Evolutionary conservation across 2,329 filamentous ascomycete species (phyloP), one percentile per base, ranked within the genome.

Genomic region (Didymella exigua): DNA sequence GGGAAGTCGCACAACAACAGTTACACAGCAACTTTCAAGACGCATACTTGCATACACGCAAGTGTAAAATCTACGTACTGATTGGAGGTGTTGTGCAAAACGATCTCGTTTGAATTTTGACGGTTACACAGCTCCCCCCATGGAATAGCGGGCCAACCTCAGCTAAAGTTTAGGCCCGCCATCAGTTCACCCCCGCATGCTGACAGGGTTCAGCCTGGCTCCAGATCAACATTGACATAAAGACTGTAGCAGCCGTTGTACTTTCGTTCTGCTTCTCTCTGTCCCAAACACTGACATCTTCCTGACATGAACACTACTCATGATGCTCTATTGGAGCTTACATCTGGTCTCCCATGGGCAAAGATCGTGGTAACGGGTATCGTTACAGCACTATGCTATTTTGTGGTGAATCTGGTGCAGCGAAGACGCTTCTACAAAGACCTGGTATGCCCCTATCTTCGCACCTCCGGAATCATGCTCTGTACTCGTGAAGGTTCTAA

Each of bases 391-490:
- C 21, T 69, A 6, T 40, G 49, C 4, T 71, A 70, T 42, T 59
- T 63, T 8, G 11, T 61, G 4, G 42, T 60, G 18, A 63, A 50
- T 26, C n/a, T 71, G 8, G 30, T 65, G 10, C 56, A 63, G 21
- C 61, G 65, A 42, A 64, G 68, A 7, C 59, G 61, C 1, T 64
- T 61, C 27, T 71, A 62, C 41, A 65, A 58, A 30, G 55, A 68
- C 21, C 36, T 71, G 40, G 66, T 70, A 58, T 10, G 61, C 43
- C 11, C 7, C 14, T 18, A 19, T 30, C 26, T 13, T 19, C 27
- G 23, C 8, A 36, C 1, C 2, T 6, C 6, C 3, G 7, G 6
- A 10, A 43, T 13, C 7, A 19, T 5, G 6, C 23, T 23, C 11
- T 27, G 3, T 14, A 14, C 9, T 5, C 41, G 10, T 9, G 13